Conservation (phyloP, 768 basidiomycete species). For the Tephrocybe rancida region DNA sequence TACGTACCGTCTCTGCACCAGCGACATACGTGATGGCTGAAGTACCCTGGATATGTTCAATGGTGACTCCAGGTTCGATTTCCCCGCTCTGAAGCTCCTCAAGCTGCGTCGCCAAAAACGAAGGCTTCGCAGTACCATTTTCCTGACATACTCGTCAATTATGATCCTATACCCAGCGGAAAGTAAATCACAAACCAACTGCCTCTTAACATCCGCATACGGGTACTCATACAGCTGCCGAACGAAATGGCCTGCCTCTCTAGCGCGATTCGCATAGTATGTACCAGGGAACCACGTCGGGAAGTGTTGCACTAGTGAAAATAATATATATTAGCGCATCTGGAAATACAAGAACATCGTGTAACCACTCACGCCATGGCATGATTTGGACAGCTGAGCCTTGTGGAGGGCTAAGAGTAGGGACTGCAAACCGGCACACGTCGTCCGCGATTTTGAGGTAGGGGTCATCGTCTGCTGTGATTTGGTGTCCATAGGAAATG, state of each 20-base stretch:
- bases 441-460: constrained; percentile 23
- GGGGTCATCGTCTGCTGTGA: constrained; percentile 23
- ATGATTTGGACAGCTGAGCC: constrained; percentile 23
- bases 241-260: constrained; percentile 2
- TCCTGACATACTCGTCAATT: constrained; percentile 10
- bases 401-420: constrained; percentile 18
- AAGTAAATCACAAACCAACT: constrained; percentile 16
- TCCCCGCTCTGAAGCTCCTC: constrained; percentile 14
- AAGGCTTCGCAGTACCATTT: constrained; percentile 17
- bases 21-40: constrained; percentile 10
- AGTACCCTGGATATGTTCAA: constrained; percentile 13
- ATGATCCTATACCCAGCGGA: background rate
- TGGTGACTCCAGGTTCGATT: background rate
- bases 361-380: constrained; percentile 20
- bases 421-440: constrained; percentile 5
- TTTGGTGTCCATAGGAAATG: constrained; percentile 25
- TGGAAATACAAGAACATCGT: constrained; percentile 7
- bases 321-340: background rate
- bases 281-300: constrained; percentile 27
- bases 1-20: constrained; percentile 18
- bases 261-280: constrained; percentile 15
- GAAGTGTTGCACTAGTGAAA: too few species aligned
- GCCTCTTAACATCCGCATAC: constrained; percentile 7
- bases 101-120: constrained; percentile 15
- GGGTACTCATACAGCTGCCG: constrained; percentile 17